Conservation (phyloP, 164 flowering plant genomes). For the Annona squamosa region DNA sequence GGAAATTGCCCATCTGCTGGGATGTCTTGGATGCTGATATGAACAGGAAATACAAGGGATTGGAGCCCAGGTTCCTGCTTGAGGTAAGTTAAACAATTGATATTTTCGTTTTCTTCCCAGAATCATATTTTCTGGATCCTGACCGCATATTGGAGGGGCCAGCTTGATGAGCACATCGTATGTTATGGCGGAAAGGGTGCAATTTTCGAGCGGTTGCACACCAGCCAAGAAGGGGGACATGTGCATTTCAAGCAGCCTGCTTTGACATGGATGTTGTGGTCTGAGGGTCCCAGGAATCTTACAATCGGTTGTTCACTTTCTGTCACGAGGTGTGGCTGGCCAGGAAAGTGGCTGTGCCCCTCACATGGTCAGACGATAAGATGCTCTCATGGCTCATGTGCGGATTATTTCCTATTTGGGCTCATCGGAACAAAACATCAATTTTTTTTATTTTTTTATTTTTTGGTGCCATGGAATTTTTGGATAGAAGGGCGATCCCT, state of each 20-base stretch:
- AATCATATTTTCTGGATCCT: background rate
- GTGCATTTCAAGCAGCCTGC: background rate
- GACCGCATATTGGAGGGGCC: background rate
- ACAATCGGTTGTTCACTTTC: no score
- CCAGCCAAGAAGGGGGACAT: background rate
- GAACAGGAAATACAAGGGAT: conserved; percentile 57
- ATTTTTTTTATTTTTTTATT: no score
- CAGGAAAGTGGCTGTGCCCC: no score
- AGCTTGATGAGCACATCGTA: background rate
- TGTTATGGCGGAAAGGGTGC: background rate
- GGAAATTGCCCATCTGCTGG: conserved; percentile 46
- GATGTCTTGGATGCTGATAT: conserved; percentile 55
- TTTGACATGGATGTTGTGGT: background rate
- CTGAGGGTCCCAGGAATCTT: no score
- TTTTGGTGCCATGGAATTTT: no score
- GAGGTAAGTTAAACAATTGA: conserved; percentile 41
- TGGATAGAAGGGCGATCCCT: no score
- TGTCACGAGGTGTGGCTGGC: no score
- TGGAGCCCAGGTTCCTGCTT: conserved; percentile 70
- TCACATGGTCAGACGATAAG: no score
- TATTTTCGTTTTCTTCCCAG: no score
- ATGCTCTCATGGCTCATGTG: no score
- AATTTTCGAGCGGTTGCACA: background rate
- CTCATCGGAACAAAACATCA: no score
- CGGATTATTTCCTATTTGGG: no score